Conservation (phyloP, 495 filamentous ascomycete genomes). For the Neurospora tetrasperma region DNA sequence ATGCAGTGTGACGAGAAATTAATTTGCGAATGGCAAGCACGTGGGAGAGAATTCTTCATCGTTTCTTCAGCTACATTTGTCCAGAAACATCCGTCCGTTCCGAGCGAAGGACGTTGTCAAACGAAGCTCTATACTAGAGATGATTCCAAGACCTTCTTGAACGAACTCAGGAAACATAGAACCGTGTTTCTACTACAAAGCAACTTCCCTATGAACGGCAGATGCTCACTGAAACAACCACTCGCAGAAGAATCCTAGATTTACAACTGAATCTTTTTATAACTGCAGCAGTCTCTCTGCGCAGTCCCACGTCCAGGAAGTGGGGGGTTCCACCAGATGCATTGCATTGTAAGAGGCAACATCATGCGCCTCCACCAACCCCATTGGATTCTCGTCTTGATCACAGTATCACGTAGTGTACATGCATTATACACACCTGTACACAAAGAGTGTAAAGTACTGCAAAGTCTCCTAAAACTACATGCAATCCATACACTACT, state of each 20-base stretch:
- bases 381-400: background rate
- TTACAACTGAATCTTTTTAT: background rate
- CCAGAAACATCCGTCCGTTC: background rate
- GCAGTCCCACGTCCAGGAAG: background rate
- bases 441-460: background rate
- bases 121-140: background rate
- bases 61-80: background rate
- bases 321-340: background rate
- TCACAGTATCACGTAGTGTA: background rate
- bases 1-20: background rate
- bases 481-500: background rate
- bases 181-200: background rate
- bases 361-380: background rate
- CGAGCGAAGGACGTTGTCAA: background rate
- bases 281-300: background rate
- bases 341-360: background rate
- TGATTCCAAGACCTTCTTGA: background rate
- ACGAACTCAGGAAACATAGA: background rate
- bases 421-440: background rate
- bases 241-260: background rate
- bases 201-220: background rate
- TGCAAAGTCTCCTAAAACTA: background rate
- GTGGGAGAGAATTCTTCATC: background rate
- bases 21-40: background rate
- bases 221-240: background rate